These are phyloP conservation scores for Nicotiana paniculata DNA, from an alignment of 257 asterid species.

Conservation along the genomic window DNA sequence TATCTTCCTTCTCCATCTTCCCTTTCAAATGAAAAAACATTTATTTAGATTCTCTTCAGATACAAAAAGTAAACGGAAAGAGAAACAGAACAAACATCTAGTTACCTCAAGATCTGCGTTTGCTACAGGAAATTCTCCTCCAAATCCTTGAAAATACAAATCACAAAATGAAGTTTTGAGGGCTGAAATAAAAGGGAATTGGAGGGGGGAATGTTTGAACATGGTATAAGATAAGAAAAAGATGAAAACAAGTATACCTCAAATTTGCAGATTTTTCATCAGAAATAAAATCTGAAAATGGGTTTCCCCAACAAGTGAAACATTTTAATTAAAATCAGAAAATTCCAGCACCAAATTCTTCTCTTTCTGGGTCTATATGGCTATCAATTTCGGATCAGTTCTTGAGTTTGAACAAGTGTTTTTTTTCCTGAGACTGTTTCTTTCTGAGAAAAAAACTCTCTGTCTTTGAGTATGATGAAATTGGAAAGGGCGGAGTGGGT, in stretches of 20 bases:
- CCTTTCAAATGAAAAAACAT: too few species aligned
- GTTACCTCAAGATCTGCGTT: background rate
- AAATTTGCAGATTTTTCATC: background rate
- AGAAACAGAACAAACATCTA: background rate
- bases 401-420: background rate
- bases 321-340: background rate
- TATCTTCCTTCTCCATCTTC: constrained; percentile 27
- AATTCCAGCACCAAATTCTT: background rate
- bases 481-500: background rate
- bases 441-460: too few species aligned
- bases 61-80: too few species aligned
- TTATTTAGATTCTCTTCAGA: too few species aligned
- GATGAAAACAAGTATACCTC: background rate
- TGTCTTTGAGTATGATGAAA: background rate
- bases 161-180: too few species aligned
- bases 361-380: background rate
- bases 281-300: background rate
- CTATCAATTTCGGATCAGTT: background rate
- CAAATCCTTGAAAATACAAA: background rate
- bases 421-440: too few species aligned
- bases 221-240: background rate
- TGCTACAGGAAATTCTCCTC: background rate
- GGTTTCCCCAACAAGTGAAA: background rate
- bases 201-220: too few species aligned
- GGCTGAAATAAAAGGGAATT: background rate